Conservation (phyloP, 805 yeast species). For the Saccharomycopsis sp. region DNA sequence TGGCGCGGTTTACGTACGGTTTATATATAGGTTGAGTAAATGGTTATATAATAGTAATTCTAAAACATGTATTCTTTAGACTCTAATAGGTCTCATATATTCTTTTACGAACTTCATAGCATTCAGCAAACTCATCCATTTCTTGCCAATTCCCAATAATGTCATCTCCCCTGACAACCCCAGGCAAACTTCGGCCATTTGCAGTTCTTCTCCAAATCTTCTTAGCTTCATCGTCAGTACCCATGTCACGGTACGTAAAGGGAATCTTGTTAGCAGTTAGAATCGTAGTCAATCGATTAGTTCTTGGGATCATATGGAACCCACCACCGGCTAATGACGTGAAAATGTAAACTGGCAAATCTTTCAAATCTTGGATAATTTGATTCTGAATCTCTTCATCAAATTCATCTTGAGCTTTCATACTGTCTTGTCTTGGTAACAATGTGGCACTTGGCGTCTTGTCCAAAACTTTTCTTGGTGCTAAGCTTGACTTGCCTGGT, state of each 20-base stretch:
- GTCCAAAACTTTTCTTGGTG: constrained; percentile 6
- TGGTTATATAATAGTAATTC: too few species aligned
- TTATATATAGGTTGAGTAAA: too few species aligned
- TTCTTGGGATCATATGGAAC: constrained; percentile 67
- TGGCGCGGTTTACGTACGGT: too few species aligned
- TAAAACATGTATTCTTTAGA: too few species aligned
- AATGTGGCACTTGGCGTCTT: constrained; percentile 15
- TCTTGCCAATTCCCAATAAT: constrained; percentile 82
- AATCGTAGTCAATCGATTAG: constrained; percentile 69
- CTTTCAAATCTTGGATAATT: constrained; percentile 27
- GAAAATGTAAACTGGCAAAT: constrained; percentile 64
- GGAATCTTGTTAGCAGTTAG: constrained; percentile 65
- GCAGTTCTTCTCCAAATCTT: constrained; percentile 74
- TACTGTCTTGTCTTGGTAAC: constrained; percentile 17
- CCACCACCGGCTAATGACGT: constrained; percentile 87
- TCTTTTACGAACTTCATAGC: constrained; percentile 54
- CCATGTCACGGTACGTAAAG: constrained; percentile 68
- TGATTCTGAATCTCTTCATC: constrained; percentile 20
- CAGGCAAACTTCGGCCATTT: constrained; percentile 72
- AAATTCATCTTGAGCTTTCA: constrained; percentile 8
- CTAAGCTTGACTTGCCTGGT: not conserved
- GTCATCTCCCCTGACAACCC: constrained; percentile 78
- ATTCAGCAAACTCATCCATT: constrained; percentile 81
- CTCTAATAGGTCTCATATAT: constrained; percentile 59
- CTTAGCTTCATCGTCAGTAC: constrained; percentile 83